Evolutionary conservation across 768 basidiomycete genomes (phyloP).

Genomic region (Agaricus blazei): DNA sequence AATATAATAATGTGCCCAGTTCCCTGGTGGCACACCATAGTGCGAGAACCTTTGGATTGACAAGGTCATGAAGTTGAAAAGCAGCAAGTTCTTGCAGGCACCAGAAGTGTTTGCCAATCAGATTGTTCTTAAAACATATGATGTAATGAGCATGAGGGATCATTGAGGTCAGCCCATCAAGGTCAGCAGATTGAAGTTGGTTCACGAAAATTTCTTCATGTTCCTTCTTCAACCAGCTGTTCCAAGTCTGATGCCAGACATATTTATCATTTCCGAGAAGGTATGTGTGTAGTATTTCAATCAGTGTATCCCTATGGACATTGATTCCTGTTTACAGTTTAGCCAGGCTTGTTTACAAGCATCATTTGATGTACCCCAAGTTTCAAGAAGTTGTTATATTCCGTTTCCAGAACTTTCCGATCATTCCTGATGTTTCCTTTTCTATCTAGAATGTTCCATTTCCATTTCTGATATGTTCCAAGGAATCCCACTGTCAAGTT

Average conservation of each 20-base stretch:
- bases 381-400: no score
- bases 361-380: no score
- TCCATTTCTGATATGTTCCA: no score
- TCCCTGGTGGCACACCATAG: slow-evolving; percentile 27
- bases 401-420: no score
- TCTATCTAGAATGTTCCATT: no score
- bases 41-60: slow-evolving; percentile 15
- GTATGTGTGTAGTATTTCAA: slow-evolving; percentile 32
- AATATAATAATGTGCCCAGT: slow-evolving; percentile 26
- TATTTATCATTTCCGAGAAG: slow-evolving; percentile 32
- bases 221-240: slow-evolving; percentile 12
- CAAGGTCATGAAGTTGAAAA: slow-evolving; percentile 17
- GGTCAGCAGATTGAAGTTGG: slow-evolving; percentile 18
- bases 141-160: slow-evolving; percentile 24
- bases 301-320: slow-evolving; percentile 28
- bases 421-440: no score
- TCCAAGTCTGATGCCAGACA: slow-evolving; percentile 21
- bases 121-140: slow-evolving; percentile 25
- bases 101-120: slow-evolving; percentile 34
- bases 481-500: no score
- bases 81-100: slow-evolving; percentile 22
- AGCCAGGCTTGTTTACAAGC: no score
- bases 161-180: slow-evolving; percentile 22
- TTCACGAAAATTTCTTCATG: slow-evolving; percentile 17
- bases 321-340: no score